A percentile compares a stretch with the other conserved stretches of the same genome.
phyloP scores from a whole-genome alignment of 257 asterid species.

The Echium plantagineum region DNA sequence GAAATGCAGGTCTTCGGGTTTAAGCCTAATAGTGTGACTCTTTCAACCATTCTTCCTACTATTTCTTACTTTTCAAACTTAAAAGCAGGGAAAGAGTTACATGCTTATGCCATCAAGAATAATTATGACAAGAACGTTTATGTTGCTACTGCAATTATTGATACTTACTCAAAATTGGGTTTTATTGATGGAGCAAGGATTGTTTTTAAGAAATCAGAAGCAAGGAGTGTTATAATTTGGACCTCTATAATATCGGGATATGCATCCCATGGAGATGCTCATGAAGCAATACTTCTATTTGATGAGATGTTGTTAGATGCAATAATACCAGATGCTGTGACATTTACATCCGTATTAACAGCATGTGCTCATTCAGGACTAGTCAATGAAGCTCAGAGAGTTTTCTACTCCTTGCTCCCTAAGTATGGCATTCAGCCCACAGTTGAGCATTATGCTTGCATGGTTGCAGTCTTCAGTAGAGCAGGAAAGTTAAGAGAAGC shows the following conservation, averaged over 20 bases:
- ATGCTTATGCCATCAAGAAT: conserved; percentile 52
- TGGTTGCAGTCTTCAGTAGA: conserved; percentile 63
- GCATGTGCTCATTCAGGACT: conserved; percentile 85
- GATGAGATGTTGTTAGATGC: conserved; percentile 41
- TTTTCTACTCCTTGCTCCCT: conserved; percentile 37
- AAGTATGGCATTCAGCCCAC: conserved; percentile 43
- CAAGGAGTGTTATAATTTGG: conserved; percentile 67
- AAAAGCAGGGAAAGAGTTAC: conserved; percentile 61
- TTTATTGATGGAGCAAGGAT: conserved; percentile 42
- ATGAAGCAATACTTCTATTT: conserved; percentile 42
- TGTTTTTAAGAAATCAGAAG: conserved; percentile 38
- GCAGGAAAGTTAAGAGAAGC: conserved; percentile 66
- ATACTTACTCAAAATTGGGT: conserved; percentile 71
- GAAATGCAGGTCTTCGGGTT: conserved; percentile 48
- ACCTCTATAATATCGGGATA: conserved; percentile 73
- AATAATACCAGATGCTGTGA: conserved; percentile 52
- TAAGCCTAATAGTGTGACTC: conserved; percentile 53
- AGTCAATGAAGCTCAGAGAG: conserved; percentile 45
- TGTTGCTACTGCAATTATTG: conserved; percentile 58
- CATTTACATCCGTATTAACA: conserved; percentile 63
- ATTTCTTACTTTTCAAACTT: conserved; percentile 44
- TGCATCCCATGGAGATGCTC: conserved; percentile 76
- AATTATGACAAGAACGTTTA: conserved; percentile 40
- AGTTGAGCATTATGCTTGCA: conserved; percentile 64
- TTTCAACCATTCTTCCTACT: conserved; percentile 69